Conservation (phyloP, 2,329 filamentous ascomycete genomes). For the Capronia coronata region DNA sequence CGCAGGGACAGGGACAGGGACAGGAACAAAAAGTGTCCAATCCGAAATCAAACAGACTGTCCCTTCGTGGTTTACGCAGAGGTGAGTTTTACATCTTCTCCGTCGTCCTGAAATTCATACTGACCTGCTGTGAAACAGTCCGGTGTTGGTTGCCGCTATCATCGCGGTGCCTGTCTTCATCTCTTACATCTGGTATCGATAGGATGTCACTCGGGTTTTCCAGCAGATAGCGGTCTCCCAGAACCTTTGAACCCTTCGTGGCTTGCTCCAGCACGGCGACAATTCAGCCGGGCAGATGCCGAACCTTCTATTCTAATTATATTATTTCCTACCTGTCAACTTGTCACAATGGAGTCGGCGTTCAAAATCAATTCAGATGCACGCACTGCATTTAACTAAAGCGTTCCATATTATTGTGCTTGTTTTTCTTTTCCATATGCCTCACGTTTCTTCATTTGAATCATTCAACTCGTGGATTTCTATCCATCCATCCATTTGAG, state of each 20-base stretch:
- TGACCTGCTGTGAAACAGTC: constrained; percentile 4
- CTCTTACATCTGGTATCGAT: constrained; percentile 16
- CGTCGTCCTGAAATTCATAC: not conserved
- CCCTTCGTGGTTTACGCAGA: constrained; percentile 6
- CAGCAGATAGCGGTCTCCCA: not conserved
- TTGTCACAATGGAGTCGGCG: no score
- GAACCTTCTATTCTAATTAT: not conserved
- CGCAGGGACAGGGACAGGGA: not conserved
- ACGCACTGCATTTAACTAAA: no score
- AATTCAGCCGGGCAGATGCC: not conserved
- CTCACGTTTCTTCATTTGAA: no score
- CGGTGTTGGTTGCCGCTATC: constrained; percentile 12
- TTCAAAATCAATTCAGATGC: no score
- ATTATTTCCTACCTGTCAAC: not conserved
- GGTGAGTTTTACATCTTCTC: constrained; percentile 8
- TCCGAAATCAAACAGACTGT: constrained; percentile 2
- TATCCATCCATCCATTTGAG: no score
- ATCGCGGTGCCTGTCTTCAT: constrained; percentile 18
- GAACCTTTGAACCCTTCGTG: not conserved
- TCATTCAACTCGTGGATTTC: no score
- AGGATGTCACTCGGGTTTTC: not conserved
- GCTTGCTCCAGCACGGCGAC: not conserved
- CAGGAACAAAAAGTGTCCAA: no score
- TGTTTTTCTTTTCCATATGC: no score
- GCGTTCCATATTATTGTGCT: no score